Evolutionary conservation across 2,329 filamentous ascomycete species (phyloP), one percentile per base, ranked within the genome.

Genomic region (Macrophomina pseudophaseolina): DNA sequence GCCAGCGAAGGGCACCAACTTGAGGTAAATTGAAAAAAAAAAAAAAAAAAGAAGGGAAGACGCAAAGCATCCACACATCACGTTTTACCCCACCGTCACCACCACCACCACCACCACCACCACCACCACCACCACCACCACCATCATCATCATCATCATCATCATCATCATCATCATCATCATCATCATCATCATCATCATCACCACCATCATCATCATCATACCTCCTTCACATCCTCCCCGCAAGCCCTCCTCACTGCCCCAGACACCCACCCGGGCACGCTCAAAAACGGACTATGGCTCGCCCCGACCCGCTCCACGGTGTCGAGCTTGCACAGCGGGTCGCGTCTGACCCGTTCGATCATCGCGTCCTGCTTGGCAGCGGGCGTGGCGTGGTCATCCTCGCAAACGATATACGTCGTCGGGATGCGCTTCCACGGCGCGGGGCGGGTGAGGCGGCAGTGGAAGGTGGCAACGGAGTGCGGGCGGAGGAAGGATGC

Each of bases 231-330:
- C 53, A 46, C 56, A 7, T 66, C 66, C 66, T 66, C 74, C 65
- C 69, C 76, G 66, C 71, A 68, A 16, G 73, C 72, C 59, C 69
- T 67, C 66, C 70, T 66, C 54, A 81, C 71, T 66, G 75, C 73
- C 14, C 68, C 71, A 4, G 75, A 79, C 60, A 77, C 71, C 56
- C 74, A 73, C 53, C 74, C 74, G 0, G 78, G 75, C 71, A 72
- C 75, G 40, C 76, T 79, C 69, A 82, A 66, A 68, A 81, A 83
- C 18, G 80, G 80, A 69, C 77, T 80, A 70, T 83, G 80, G 1
- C 77, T 75, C 14, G 69, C 71, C 66, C 78, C 73, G 4, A 77
- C 62, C 23, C 73, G 76, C 63, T 74, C 74, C 4, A 76, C 72
- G 44, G 6, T 2, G 35, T 64, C 60, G 23, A 65, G 28, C 49